These are phyloP conservation scores for Kuraishia hungarica DNA, from an alignment of 805 yeast species.

Conservation along the genomic window DNA sequence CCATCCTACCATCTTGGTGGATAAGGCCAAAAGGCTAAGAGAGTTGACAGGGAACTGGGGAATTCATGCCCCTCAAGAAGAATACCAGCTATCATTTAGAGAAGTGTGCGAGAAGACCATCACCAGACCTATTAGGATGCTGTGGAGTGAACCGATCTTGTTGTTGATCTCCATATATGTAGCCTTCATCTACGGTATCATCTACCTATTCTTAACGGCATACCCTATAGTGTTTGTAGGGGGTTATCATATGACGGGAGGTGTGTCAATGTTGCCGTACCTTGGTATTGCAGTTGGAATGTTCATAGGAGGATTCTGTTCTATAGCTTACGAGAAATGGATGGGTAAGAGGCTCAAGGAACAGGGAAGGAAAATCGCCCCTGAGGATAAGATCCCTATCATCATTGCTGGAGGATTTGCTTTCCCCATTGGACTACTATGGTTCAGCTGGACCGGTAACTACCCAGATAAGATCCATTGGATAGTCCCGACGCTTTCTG, in stretches of 20 bases:
- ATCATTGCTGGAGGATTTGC: slow-evolving; percentile 64
- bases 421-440: slow-evolving; percentile 73
- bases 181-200: slow-evolving; percentile 73
- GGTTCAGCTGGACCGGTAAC: slow-evolving; percentile 87
- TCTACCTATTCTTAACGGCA: slow-evolving; percentile 67
- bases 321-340: slow-evolving; percentile 45
- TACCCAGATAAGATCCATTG: slow-evolving; percentile 66
- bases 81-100: slow-evolving; percentile 40
- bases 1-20: slow-evolving; percentile 56
- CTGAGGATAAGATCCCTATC: slow-evolving; percentile 77
- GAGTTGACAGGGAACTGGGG: slow-evolving; percentile 75
- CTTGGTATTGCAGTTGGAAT: slow-evolving; percentile 67
- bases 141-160: slow-evolving; percentile 63
- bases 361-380: slow-evolving; percentile 52
- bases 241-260: slow-evolving; percentile 55
- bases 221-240: slow-evolving; percentile 61
- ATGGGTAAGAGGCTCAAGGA: slow-evolving; percentile 37
- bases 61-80: slow-evolving; percentile 70
- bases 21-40: slow-evolving; percentile 57
- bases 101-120: slow-evolving; percentile 58
- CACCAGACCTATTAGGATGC: slow-evolving; percentile 61
- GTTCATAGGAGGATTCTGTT: slow-evolving; percentile 43
- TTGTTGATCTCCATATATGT: slow-evolving; percentile 59
- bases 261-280: slow-evolving; percentile 74
- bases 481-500: slow-evolving; percentile 71